Base-by-base conservation (phyloP, 1,284 basidiomycete species). In the Cutaneotrichosporon sp. region DNA sequence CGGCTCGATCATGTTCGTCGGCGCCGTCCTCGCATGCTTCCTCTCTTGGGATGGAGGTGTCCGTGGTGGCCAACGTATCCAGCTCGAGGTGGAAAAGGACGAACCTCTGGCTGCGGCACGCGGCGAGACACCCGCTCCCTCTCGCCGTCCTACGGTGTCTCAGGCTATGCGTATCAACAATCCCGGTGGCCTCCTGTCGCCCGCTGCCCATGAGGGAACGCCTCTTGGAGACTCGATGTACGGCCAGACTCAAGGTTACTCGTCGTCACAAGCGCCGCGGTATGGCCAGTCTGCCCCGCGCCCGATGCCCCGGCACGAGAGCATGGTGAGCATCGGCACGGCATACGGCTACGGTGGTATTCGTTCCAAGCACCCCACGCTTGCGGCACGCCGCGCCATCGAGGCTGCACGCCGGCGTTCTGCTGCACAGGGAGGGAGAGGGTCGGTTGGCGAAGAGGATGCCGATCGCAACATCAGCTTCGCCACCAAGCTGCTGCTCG, bases 11-110 rank as follows among this genome's bases (percentile, higher is more conserved):
- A 82, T 93, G 58, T 85, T 80, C 36, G 65, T 78, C 84, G 96
- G 95, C 16, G 89, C 93, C 1, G 75, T 97, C 56, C 83, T 99
- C 31, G 88, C 89, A 0, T 87, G 94, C 65, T 97, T 97, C 83
- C 86, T 99, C 55, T 90, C 88, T 18, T 88, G 86, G 69, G 93
- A 99, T 75, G 95, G 92, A 63, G 93, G 94, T 32, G 90, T 92
- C 26, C 86, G 90, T 46, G 86, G 89, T 65, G 92, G 92, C 10
- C 85, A 87, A 0, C 73, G 78, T 22, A 95, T 97, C 69, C 87
- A 86, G 32, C 86, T 97, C 11, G 84, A 86, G 5, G 84, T 85
- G 0, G 91, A 92, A 77, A 94, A 95, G 79, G 79, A 78, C 63
- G 78, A 80, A 65, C 74, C 78, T 14, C 68, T 78, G n/a, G 68